Base-by-base conservation (phyloP, 352 stramenopile genomes). In the Phytophthora quininea region DNA sequence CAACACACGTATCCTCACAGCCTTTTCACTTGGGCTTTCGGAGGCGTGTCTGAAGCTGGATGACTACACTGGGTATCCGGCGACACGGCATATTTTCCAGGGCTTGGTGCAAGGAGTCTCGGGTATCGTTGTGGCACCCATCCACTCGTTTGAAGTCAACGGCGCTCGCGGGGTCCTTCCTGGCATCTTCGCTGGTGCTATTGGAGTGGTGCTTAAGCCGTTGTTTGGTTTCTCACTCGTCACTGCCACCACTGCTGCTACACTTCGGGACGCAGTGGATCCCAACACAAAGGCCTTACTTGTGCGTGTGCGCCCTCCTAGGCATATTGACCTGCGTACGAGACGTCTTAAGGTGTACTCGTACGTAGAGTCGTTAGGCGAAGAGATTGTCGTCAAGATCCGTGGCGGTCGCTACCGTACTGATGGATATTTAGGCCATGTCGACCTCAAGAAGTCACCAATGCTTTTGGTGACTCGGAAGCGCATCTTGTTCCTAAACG, bases 1-100 rank as follows among this genome's bases (percentile, higher is more conserved):
- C 66, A 88, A 93, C 43, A 86, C 89, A 35, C 87, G 89, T n/a
- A 96, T 96, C 68, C 65, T 95, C 6, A 91, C 84, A 8, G 88
- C 87, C 5, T 88, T 86, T 32, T 89, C 88, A 3, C 77, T 96
- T 1, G 89, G 89, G 24, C 67, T 96, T 5, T 93, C 89, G 0
- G 89, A 96, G 55, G 89, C 89, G 2, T 96, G 89, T 54, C 66
- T 94, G 40, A 95, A 94, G 63, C 56, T 96, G 48, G 89, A 96
- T 49, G 87, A 93, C 71, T 96, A 96, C 72, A 95, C 89, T 5
- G 89, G 87, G 7, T 96, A 96, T 40, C 84, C 84, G 4, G 84
- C 87, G 4, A 93, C 89, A 7, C 80, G 85, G 11, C 93, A 94
- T 64, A 92, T 96, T 35, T 96, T 95, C 53, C 89, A 96, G 62